A percentile compares a stretch with the other conserved stretches of the same genome.
Evolutionary conservation across 345 rosid genomes (phyloP).

Genomic region (Litchi chinensis): DNA sequence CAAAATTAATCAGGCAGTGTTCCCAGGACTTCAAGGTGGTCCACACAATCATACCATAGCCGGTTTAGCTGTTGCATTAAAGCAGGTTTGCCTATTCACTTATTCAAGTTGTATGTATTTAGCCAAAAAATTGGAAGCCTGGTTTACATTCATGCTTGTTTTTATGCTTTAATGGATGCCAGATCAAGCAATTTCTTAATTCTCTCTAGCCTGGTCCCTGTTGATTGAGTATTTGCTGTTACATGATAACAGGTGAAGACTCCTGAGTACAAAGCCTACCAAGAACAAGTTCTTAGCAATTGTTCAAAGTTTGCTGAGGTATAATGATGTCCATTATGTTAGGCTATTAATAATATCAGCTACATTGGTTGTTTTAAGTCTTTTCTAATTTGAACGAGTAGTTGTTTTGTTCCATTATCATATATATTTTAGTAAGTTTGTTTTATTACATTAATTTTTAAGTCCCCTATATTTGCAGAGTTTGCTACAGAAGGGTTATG

Average conservation of each 20-base stretch:
- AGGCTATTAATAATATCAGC: conserved; percentile 4
- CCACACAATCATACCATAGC: conserved; percentile 95
- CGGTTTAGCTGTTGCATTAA: conserved; percentile 90
- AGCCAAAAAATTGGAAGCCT: background rate
- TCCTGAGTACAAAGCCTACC: conserved; percentile 89
- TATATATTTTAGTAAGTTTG: conserved; percentile 18
- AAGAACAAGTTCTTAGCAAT: conserved; percentile 85
- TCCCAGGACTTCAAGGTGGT: conserved; percentile 98
- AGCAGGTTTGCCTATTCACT: conserved; percentile 54
- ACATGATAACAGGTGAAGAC: conserved; percentile 55
- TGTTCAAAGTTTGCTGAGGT: conserved; percentile 83
- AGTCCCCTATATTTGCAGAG: conserved; percentile 50
- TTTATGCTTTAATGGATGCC: background rate
- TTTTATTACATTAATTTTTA: background rate
- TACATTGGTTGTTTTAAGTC: conserved; percentile 8
- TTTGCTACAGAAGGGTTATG: conserved; percentile 73
- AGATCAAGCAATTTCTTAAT: conserved; percentile 1
- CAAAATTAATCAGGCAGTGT: conserved; percentile 88
- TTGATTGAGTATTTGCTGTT: conserved; percentile 20
- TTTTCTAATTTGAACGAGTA: background rate
- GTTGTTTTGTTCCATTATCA: conserved; percentile 4
- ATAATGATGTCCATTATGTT: conserved; percentile 8
- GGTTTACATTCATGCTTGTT: background rate
- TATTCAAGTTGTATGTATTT: background rate
- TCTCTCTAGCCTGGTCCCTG: conserved; percentile 6